phyloP scores from a whole-genome alignment of 306 rosid genomes.

The Calophaca sinica region DNA sequence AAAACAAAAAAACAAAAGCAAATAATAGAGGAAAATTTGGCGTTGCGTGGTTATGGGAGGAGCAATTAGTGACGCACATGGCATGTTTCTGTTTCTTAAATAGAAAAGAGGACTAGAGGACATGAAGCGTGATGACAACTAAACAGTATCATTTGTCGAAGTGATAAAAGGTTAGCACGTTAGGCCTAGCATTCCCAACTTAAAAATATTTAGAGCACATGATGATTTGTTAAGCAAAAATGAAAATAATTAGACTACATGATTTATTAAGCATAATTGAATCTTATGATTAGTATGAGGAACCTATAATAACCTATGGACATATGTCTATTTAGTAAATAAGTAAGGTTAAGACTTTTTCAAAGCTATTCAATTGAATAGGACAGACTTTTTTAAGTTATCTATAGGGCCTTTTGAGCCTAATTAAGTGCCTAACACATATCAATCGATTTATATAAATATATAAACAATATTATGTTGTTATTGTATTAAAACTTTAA shows the following conservation, averaged over 20 bases:
- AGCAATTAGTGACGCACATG: slow-evolving; percentile 48
- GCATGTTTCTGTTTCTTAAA: slow-evolving; percentile 39
- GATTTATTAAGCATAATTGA: neutral
- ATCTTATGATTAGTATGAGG: no score
- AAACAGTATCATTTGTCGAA: slow-evolving; percentile 34
- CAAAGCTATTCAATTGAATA: no score
- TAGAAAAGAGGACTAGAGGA: slow-evolving; percentile 11
- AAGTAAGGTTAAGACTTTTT: no score
- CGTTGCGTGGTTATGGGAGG: neutral
- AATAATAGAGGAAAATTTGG: neutral
- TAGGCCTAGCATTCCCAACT: neutral
- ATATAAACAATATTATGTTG: no score
- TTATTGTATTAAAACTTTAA: no score
- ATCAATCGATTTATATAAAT: no score
- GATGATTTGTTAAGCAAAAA: slow-evolving; percentile 12
- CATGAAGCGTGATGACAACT: slow-evolving; percentile 43
- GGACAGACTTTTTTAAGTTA: no score
- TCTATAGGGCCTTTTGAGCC: no score
- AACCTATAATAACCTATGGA: no score
- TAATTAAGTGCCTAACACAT: no score
- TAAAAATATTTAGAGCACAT: slow-evolving; percentile 35
- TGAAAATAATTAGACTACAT: neutral
- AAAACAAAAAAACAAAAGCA: neutral
- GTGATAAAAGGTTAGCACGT: slow-evolving; percentile 43
- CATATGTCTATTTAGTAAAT: no score